These are phyloP conservation scores for Brasilioporus rufonigricans DNA, from an alignment of 768 basidiomycete genomes.

Conservation along the genomic window DNA sequence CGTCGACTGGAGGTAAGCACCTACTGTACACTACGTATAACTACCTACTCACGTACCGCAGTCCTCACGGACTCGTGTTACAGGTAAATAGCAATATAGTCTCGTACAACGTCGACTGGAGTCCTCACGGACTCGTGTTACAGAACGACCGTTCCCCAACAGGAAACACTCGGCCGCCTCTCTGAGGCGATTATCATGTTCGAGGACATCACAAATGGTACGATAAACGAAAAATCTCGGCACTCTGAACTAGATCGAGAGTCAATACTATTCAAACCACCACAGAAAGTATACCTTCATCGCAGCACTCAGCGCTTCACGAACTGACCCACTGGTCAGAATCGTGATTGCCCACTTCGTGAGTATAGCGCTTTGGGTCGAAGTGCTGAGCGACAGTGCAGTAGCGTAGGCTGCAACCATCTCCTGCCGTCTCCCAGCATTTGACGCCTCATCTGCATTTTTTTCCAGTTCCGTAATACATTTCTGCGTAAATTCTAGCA, in stretches of 20 bases:
- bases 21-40: too few species aligned
- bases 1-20: too few species aligned
- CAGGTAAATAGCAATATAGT: too few species aligned
- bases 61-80: too few species aligned
- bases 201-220: background rate
- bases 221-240: background rate
- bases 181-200: background rate
- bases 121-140: too few species aligned
- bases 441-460: background rate
- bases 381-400: background rate
- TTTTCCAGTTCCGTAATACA: background rate
- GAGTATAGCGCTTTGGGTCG: background rate
- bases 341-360: background rate
- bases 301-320: background rate
- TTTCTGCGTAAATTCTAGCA: background rate
- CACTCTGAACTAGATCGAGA: background rate
- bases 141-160: too few species aligned
- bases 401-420: background rate
- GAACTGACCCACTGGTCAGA: background rate
- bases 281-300: background rate
- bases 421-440: background rate
- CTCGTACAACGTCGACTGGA: too few species aligned
- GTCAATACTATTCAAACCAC: background rate
- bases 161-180: background rate
- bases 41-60: too few species aligned